phyloP scores from a whole-genome alignment of 2,329 filamentous ascomycete species.

The Trichoderma simmonsii region DNA sequence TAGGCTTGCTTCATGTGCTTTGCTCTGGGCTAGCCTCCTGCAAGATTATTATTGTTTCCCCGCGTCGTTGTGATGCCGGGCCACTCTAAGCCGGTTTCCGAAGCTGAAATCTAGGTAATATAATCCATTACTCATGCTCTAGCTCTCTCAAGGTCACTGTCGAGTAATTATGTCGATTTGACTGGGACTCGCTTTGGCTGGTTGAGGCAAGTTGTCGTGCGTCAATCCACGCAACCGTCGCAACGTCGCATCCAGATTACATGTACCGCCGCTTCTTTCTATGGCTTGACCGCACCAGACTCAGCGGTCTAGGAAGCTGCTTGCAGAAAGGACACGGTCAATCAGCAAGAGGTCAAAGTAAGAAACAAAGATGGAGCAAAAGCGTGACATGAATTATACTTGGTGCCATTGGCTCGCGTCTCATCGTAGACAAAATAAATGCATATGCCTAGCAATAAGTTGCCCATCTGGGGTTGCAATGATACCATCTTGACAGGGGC shows the following conservation, averaged over 20 bases:
- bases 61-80: not conserved
- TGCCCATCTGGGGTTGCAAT: not conserved
- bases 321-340: not conserved
- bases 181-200: not conserved
- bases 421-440: not conserved
- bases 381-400: not conserved
- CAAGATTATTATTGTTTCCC: not conserved
- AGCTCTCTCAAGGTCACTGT: not conserved
- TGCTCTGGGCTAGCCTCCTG: not conserved
- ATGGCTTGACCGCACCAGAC: not conserved
- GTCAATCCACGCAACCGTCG: slow-evolving; percentile 1
- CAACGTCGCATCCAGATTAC: slow-evolving; percentile 7
- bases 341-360: too few species aligned
- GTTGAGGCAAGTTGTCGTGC: not conserved
- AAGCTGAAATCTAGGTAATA: not conserved
- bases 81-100: not conserved
- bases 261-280: not conserved
- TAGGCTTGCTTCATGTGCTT: not conserved
- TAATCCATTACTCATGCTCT: not conserved
- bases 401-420: not conserved
- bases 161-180: not conserved
- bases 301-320: not conserved
- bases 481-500: not conserved
- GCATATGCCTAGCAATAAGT: not conserved
- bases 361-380: not conserved